A percentile compares a stretch with the other conserved stretches of the same genome.
phyloP scores from a whole-genome alignment of 1,139 yeast species.

The Protomyces inouyei region DNA sequence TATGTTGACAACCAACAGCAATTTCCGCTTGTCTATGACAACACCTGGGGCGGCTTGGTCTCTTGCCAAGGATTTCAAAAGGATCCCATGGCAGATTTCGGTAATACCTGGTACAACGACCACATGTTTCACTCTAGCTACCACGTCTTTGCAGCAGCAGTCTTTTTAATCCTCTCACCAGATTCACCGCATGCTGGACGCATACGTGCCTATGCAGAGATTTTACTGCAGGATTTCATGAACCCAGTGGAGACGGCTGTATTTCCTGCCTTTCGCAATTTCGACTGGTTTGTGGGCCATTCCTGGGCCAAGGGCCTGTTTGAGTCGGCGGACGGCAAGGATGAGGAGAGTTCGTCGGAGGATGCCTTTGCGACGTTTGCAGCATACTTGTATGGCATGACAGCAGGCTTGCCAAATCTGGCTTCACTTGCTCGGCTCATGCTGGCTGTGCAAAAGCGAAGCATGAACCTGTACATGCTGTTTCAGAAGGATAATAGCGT shows the following conservation, averaged over 20 bases:
- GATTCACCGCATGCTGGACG: slow-evolving; percentile 28
- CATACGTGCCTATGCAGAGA: slow-evolving; percentile 49
- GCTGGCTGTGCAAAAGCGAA: slow-evolving; percentile 58
- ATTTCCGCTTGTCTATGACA: slow-evolving; percentile 65
- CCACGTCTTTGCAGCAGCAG: slow-evolving; percentile 71
- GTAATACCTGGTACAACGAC: slow-evolving; percentile 67
- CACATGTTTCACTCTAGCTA: slow-evolving; percentile 82
- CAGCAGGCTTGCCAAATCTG: slow-evolving; percentile 61
- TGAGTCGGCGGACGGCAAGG: slow-evolving; percentile 67
- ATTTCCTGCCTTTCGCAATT: slow-evolving; percentile 75
- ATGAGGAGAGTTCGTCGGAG: slow-evolving; percentile 79
- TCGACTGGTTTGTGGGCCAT: slow-evolving; percentile 79
- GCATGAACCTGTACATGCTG: slow-evolving; percentile 60
- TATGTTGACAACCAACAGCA: slow-evolving; percentile 52
- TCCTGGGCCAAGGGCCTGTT: slow-evolving; percentile 80
- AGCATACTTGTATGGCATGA: slow-evolving; percentile 73
- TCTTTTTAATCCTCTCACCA: slow-evolving; percentile 59
- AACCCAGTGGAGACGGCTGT: slow-evolving; percentile 60
- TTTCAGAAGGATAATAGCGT: slow-evolving; percentile 54
- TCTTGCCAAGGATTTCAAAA: slow-evolving; percentile 49
- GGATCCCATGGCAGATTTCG: slow-evolving; percentile 55
- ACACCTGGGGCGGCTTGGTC: slow-evolving; percentile 61
- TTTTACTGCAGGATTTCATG: slow-evolving; percentile 68
- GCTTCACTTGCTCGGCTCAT: slow-evolving; percentile 68
- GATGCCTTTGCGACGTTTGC: slow-evolving; percentile 62